Conservation (phyloP, 495 filamentous ascomycete species). For the Tuber indicum region DNA sequence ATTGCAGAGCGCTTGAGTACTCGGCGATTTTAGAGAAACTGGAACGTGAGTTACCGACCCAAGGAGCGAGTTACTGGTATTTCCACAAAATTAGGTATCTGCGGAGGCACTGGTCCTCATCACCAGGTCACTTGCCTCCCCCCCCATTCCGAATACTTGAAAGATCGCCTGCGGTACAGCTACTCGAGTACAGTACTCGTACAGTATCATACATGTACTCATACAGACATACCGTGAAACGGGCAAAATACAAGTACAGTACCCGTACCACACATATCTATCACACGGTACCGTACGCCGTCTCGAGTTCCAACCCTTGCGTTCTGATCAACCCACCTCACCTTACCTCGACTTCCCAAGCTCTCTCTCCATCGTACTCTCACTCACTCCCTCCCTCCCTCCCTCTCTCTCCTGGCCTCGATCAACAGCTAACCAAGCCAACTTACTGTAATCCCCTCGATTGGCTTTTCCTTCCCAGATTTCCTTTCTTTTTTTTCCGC, state of each 20-base stretch:
- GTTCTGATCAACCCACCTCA: background rate
- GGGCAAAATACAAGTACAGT: background rate
- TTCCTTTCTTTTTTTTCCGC: background rate
- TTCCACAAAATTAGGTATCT: background rate
- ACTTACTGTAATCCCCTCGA: slow-evolving; percentile 2
- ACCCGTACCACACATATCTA: background rate
- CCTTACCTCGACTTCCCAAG: background rate
- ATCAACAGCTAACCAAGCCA: background rate
- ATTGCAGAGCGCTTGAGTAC: background rate
- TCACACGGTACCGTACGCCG: background rate
- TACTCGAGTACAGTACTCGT: no score
- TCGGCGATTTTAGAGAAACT: background rate
- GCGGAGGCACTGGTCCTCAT: background rate
- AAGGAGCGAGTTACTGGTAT: background rate
- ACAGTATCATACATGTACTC: no score
- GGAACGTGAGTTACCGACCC: background rate
- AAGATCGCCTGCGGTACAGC: background rate
- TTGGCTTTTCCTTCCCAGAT: background rate
- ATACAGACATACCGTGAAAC: background rate
- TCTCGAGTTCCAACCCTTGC: background rate
- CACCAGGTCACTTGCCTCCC: background rate
- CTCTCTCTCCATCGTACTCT: background rate
- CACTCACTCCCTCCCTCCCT: no score
- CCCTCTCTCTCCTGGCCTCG: background rate
- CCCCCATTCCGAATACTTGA: background rate